phyloP scores from a whole-genome alignment of 2,329 filamentous ascomycete genomes.

The Furcasterigmium sp. region DNA sequence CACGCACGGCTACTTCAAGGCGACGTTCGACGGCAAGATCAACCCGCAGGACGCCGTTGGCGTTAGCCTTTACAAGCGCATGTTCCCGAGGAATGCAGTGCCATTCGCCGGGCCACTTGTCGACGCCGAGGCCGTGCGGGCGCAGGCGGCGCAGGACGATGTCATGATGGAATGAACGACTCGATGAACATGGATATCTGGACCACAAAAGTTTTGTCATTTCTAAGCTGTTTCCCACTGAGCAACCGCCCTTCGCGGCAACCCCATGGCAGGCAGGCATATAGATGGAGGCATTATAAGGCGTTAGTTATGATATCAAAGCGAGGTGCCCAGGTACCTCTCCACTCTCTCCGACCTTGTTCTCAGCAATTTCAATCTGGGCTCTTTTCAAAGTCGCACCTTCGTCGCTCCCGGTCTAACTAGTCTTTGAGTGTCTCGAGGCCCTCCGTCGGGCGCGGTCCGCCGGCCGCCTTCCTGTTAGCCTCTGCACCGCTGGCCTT shows the following conservation, averaged over 20 bases:
- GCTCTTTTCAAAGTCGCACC: no score
- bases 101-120: conserved; percentile 39
- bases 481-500: conserved; percentile 77
- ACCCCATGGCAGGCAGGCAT: not conserved
- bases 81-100: conserved; percentile 69
- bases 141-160: conserved; percentile 17
- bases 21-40: conserved; percentile 91
- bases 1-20: conserved; percentile 99
- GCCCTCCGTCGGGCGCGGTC: conserved; percentile 52
- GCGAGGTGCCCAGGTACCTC: not conserved
- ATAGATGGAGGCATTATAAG: conserved; percentile 18
- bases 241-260: not conserved
- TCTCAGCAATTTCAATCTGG: conserved; percentile 4
- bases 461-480: conserved; percentile 46
- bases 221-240: not conserved
- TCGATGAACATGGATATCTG: not conserved
- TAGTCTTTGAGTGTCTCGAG: conserved; percentile 36
- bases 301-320: conserved; percentile 3
- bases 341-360: not conserved
- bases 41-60: conserved; percentile 94
- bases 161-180: conserved; percentile 35
- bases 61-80: conserved; percentile 81
- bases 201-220: conserved; percentile 1
- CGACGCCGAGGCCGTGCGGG: conserved; percentile 20
- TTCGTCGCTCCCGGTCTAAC: no score